These are phyloP conservation scores for Fusarium liriodendri DNA, from an alignment of 2,329 filamentous ascomycete species.

Conservation along the genomic window DNA sequence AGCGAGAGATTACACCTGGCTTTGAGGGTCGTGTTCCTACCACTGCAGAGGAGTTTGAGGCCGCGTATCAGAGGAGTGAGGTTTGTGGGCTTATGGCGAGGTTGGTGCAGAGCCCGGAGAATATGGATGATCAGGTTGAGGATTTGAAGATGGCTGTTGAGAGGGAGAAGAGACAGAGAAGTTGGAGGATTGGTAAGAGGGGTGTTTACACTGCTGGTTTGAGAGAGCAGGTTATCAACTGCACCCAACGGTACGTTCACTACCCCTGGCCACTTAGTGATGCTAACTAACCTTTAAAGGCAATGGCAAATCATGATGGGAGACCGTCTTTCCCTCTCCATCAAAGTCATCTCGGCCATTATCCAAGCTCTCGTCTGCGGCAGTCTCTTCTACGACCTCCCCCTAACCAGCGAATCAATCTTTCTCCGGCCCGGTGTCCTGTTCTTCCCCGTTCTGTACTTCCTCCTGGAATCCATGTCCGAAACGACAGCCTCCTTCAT, in stretches of 20 bases:
- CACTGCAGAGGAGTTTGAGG: slow-evolving; percentile 69
- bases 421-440: slow-evolving; percentile 54
- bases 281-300: slow-evolving; percentile 4
- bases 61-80: slow-evolving; percentile 45
- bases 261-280: slow-evolving; percentile 34
- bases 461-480: slow-evolving; percentile 56
- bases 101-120: slow-evolving; percentile 22
- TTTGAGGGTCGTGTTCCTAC: slow-evolving; percentile 69
- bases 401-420: slow-evolving; percentile 65
- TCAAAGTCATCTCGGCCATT: slow-evolving; percentile 67
- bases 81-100: neutral
- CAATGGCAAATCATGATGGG: slow-evolving; percentile 49
- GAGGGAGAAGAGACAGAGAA: slow-evolving; percentile 40
- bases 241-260: slow-evolving; percentile 54
- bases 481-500: slow-evolving; percentile 47
- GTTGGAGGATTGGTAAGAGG: slow-evolving; percentile 26
- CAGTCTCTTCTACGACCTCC: slow-evolving; percentile 74
- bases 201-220: slow-evolving; percentile 43
- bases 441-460: slow-evolving; percentile 53
- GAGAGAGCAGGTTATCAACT: slow-evolving; percentile 46
- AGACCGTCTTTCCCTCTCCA: slow-evolving; percentile 44
- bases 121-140: slow-evolving; percentile 52
- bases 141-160: slow-evolving; percentile 48
- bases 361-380: slow-evolving; percentile 73
- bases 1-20: slow-evolving; percentile 68